Evolutionary conservation across 2,329 filamentous ascomycete genomes (phyloP).

Genomic region (Botryotinia calthae): DNA sequence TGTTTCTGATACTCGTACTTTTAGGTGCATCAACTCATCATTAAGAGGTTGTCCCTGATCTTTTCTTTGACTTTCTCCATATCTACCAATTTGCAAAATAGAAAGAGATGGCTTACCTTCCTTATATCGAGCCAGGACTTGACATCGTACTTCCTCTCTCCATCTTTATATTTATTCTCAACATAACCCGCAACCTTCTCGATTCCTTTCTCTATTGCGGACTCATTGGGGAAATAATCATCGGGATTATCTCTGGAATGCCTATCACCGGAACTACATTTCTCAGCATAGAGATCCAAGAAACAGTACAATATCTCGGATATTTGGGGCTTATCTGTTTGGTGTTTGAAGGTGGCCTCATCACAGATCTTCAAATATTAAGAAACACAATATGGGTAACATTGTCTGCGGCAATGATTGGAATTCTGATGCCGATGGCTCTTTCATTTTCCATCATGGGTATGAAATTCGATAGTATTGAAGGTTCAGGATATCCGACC

Average conservation of each 20-base stretch:
- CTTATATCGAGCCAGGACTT: conserved; percentile 16
- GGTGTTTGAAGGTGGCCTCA: conserved; percentile 19
- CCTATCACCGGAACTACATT: conserved; percentile 9
- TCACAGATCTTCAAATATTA: conserved; percentile 6
- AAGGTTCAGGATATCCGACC: conserved; percentile 2
- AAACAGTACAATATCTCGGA: conserved; percentile 16
- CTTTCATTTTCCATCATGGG: conserved; percentile 6
- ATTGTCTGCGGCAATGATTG: neutral
- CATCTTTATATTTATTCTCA: conserved; percentile 12
- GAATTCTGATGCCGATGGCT: conserved; percentile 9
- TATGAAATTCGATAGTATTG: neutral
- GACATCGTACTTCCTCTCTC: conserved; percentile 11
- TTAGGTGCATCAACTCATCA: neutral
- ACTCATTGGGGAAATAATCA: conserved; percentile 18
- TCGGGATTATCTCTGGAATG: conserved; percentile 11
- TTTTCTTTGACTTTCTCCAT: too few relatives aligned
- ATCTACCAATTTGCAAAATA: neutral
- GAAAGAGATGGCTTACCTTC: conserved; percentile 10
- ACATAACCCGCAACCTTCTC: conserved; percentile 8
- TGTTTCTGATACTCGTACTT: neutral
- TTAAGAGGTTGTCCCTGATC: neutral
- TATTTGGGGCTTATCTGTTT: conserved; percentile 18
- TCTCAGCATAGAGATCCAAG: neutral
- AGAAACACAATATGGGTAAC: conserved; percentile 15
- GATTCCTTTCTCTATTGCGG: conserved; percentile 17